Evolutionary conservation across 2,329 filamentous ascomycete genomes (phyloP).

Genomic region (Aspergillus jensenii): DNA sequence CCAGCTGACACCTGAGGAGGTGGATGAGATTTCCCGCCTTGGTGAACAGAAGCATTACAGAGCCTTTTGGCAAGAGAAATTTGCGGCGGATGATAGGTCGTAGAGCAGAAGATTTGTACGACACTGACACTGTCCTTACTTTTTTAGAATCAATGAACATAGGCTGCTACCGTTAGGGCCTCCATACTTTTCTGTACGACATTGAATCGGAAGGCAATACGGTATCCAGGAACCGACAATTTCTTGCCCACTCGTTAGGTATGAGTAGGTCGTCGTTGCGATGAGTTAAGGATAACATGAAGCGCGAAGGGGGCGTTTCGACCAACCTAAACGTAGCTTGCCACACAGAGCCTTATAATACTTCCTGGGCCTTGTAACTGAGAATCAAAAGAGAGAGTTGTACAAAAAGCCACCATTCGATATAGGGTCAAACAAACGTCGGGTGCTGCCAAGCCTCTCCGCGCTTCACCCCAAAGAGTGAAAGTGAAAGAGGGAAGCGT

Average conservation of each 20-base stretch:
- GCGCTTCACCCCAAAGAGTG: conserved; percentile 13
- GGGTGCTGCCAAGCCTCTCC: conserved; percentile 18
- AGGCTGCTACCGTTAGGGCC: neutral
- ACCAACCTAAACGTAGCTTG: neutral
- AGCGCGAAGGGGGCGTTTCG: neutral
- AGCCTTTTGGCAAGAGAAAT: conserved; percentile 54
- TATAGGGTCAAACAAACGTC: no score
- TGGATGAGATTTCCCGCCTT: conserved; percentile 52
- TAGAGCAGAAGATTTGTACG: conserved; percentile 10
- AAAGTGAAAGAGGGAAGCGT: neutral
- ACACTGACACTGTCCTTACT: neutral
- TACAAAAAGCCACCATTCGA: neutral
- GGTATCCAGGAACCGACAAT: neutral
- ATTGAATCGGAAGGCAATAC: neutral
- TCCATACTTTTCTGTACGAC: neutral
- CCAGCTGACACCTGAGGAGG: conserved; percentile 58
- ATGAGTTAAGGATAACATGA: neutral
- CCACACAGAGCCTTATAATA: neutral
- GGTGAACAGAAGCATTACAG: conserved; percentile 53
- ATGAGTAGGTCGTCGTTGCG: neutral
- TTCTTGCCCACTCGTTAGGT: neutral
- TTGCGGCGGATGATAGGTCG: conserved; percentile 45
- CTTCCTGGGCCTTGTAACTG: neutral
- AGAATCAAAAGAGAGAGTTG: neutral
- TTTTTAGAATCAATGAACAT: neutral